phyloP scores from a whole-genome alignment of 768 basidiomycete genomes.

The Mycena haematopus region DNA sequence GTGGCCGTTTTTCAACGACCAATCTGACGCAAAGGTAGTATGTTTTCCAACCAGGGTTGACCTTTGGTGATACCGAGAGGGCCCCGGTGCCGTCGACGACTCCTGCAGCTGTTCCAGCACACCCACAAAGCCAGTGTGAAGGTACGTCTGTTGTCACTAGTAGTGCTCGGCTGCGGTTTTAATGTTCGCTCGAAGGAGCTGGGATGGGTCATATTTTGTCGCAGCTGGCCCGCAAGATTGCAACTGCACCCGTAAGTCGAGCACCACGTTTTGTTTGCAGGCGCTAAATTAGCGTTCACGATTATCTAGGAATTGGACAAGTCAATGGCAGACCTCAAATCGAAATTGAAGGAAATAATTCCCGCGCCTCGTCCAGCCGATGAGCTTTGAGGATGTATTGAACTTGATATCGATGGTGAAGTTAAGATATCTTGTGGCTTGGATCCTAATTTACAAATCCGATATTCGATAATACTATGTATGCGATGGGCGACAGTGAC shows the following conservation, averaged over 20 bases:
- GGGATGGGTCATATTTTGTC: conserved; percentile 20
- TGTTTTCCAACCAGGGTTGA: conserved; percentile 13
- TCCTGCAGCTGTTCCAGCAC: not conserved
- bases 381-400: conserved; percentile 8
- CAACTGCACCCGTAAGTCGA: conserved; percentile 5
- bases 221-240: conserved; percentile 2
- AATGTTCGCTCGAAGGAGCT: conserved; percentile 3
- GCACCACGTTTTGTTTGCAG: not conserved
- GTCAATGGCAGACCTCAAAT: conserved; percentile 1
- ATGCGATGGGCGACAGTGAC: no score
- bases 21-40: conserved; percentile 1
- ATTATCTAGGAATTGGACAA: not conserved
- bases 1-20: not conserved
- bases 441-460: no score
- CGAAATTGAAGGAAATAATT: conserved; percentile 5
- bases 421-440: no score
- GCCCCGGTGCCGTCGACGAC: conserved; percentile 4
- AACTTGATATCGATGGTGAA: no score
- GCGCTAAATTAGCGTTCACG: not conserved
- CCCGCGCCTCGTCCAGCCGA: not conserved
- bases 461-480: no score
- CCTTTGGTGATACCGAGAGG: conserved; percentile 28
- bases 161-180: not conserved
- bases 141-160: not conserved
- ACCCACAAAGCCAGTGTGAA: conserved; percentile 23